phyloP scores from a whole-genome alignment of 306 rosid species.

The Nissolia schottii region DNA sequence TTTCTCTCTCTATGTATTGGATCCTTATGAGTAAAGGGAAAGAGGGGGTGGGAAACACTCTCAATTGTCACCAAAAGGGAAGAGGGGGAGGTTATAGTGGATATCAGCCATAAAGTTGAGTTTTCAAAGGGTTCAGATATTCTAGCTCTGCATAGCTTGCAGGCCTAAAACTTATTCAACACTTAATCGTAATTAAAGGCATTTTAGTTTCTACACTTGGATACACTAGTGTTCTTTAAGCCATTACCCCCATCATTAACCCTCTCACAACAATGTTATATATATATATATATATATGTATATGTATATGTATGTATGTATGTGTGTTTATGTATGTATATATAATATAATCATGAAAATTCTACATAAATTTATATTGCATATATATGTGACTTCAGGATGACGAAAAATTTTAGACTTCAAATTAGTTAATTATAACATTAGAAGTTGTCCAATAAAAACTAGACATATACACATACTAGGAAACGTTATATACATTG shows the following conservation, averaged over 20 bases:
- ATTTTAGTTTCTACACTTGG: conserved; percentile 31
- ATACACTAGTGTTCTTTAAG: conserved; percentile 41
- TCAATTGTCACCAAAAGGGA: conserved; percentile 51
- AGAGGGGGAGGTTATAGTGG: conserved; percentile 47
- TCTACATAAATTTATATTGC: conserved; percentile 13
- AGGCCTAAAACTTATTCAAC: conserved; percentile 38
- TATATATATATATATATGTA: too few species aligned
- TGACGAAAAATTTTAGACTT: conserved; percentile 20
- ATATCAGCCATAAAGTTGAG: conserved; percentile 42
- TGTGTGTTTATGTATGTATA: too few species aligned
- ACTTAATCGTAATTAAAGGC: conserved; percentile 46
- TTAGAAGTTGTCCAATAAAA: conserved; percentile 20
- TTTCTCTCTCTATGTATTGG: conserved; percentile 33
- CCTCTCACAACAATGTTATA: too few species aligned
- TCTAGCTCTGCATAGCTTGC: conserved; percentile 32
- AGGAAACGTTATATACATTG: not conserved
- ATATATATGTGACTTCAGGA: conserved; percentile 32
- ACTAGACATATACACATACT: not conserved
- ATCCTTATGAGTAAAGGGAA: conserved; percentile 82
- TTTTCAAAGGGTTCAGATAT: conserved; percentile 23
- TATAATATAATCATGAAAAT: conserved; percentile 16
- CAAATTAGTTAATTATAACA: conserved; percentile 31
- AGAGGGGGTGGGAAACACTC: conserved; percentile 84
- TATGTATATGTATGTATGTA: too few species aligned
- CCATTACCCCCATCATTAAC: conserved; percentile 24